These are phyloP conservation scores for Vigna trinervia DNA, from an alignment of 306 rosid species.

Conservation along the genomic window DNA sequence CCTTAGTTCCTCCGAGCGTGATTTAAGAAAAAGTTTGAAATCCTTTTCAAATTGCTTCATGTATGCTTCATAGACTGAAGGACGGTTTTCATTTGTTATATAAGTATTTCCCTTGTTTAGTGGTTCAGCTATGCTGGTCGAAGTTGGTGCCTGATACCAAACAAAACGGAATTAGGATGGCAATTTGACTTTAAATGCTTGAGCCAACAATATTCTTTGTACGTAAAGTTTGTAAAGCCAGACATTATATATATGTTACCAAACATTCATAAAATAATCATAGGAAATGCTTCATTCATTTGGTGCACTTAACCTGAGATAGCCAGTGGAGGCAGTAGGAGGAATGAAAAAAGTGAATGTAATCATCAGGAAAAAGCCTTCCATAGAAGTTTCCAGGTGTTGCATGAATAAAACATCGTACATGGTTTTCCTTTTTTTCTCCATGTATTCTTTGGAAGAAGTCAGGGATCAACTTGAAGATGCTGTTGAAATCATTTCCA, in stretches of 20 bases:
- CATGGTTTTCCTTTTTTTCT: background rate
- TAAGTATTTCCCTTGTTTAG: conserved; percentile 35
- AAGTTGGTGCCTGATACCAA: conserved; percentile 38
- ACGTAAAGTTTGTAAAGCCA: too few relatives aligned
- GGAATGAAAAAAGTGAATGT: conserved; percentile 55
- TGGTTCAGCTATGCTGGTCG: background rate
- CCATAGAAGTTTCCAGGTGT: conserved; percentile 64
- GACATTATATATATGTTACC: too few relatives aligned
- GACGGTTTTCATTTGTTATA: conserved; percentile 44
- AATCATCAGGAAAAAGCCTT: conserved; percentile 50
- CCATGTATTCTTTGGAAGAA: conserved; percentile 34
- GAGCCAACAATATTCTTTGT: too few relatives aligned
- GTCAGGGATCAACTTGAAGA: conserved; percentile 48
- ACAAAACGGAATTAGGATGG: too few relatives aligned
- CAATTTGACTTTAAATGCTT: too few relatives aligned
- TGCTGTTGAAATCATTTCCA: conserved; percentile 58
- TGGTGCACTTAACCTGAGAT: conserved; percentile 1
- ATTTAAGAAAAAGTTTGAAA: conserved; percentile 49
- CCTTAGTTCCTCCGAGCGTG: conserved; percentile 53
- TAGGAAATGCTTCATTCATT: too few relatives aligned
- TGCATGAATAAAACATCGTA: conserved; percentile 51
- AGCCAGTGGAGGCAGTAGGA: conserved; percentile 58
- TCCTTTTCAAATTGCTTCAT: conserved; percentile 49
- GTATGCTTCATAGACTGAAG: conserved; percentile 38
- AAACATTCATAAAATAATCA: too few relatives aligned